A percentile compares a stretch with the other conserved stretches of the same genome.
Conservation (phyloP, 2,329 filamentous ascomycete genomes). For the Xylariaceae sp. region DNA sequence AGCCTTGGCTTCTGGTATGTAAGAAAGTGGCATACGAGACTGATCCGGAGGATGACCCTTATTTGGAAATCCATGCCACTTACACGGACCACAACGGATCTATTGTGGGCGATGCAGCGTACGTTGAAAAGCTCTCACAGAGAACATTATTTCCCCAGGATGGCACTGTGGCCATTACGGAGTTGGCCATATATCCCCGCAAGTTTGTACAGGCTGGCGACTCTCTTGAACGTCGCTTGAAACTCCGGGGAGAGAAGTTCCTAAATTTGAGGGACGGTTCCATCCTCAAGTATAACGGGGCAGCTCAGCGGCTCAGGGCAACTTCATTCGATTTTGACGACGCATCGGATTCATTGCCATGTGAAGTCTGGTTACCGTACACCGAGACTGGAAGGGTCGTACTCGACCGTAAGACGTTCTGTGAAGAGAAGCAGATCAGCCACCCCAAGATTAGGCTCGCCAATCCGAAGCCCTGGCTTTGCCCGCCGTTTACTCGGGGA, state of each 20-base stretch:
- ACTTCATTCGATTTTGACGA: conserved; percentile 26
- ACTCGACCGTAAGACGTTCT: conserved; percentile 31
- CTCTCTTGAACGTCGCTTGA: conserved; percentile 23
- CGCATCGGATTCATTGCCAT: conserved; percentile 18
- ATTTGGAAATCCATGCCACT: conserved; percentile 27
- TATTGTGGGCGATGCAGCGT: conserved; percentile 18
- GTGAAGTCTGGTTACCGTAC: conserved; percentile 30
- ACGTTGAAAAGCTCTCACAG: conserved; percentile 21
- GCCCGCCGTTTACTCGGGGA: conserved; percentile 29
- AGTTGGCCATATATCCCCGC: conserved; percentile 26
- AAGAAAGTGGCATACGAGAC: conserved; percentile 29
- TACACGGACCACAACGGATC: conserved; percentile 30
- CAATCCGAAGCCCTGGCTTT: conserved; percentile 23
- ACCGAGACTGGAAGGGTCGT: conserved; percentile 30
- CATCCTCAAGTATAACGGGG: conserved; percentile 26
- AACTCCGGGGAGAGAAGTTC: conserved; percentile 26
- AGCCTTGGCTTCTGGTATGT: conserved; percentile 30
- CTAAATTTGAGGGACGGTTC: conserved; percentile 21
- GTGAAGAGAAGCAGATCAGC: conserved; percentile 25
- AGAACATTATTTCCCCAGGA: conserved; percentile 26
- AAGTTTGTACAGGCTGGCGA: conserved; percentile 19
- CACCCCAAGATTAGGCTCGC: conserved; percentile 16
- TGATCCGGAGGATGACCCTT: conserved; percentile 16
- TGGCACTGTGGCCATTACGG: conserved; percentile 25
- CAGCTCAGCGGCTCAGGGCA: conserved; percentile 28